Percentiles rank a stretch among this genome's conserved stretches.
These are phyloP conservation scores for Peniophora sp. DNA, from an alignment of 1,284 basidiomycete genomes.

Conservation along the genomic window DNA sequence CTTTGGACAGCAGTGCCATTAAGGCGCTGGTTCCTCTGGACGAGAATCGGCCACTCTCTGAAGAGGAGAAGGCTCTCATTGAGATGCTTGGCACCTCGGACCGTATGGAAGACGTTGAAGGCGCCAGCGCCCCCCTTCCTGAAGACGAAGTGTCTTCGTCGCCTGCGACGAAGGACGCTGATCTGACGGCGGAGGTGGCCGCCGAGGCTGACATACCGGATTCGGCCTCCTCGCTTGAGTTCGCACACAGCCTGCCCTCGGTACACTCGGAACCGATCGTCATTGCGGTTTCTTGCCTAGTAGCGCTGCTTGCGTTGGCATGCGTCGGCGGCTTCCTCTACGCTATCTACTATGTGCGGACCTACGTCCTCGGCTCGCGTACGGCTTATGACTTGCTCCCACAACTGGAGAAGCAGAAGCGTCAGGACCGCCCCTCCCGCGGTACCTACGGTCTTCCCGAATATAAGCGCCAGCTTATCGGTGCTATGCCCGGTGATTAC, in stretches of 20 bases:
- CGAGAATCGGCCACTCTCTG: slow-evolving; percentile 15
- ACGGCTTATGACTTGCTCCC: slow-evolving; percentile 27
- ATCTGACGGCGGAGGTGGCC: not conserved
- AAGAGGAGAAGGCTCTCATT: slow-evolving; percentile 26
- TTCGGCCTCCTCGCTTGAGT: slow-evolving; percentile 2
- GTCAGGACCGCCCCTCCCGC: slow-evolving; percentile 5
- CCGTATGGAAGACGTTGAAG: slow-evolving; percentile 22
- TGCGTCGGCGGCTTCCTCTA: slow-evolving; percentile 28
- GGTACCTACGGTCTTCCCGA: slow-evolving; percentile 1
- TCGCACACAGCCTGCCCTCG: slow-evolving; percentile 10
- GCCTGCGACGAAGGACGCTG: not conserved
- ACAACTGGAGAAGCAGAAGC: slow-evolving; percentile 19
- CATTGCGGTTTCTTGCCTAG: slow-evolving; percentile 27
- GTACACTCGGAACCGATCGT: slow-evolving; percentile 14
- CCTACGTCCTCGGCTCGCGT: slow-evolving; percentile 20
- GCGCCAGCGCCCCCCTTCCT: slow-evolving; percentile 5
- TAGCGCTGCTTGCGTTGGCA: slow-evolving; percentile 27
- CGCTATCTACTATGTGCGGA: slow-evolving; percentile 23
- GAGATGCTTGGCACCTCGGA: slow-evolving; percentile 18
- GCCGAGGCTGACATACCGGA: not conserved
- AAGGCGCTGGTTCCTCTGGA: slow-evolving; percentile 26
- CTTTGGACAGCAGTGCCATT: slow-evolving; percentile 21
- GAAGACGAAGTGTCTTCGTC: slow-evolving; percentile 1
- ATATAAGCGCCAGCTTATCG: slow-evolving; percentile 7
- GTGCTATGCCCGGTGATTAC: slow-evolving; percentile 1